Conservation (phyloP, 1,284 basidiomycete genomes). For the Coniferiporia weirii region DNA sequence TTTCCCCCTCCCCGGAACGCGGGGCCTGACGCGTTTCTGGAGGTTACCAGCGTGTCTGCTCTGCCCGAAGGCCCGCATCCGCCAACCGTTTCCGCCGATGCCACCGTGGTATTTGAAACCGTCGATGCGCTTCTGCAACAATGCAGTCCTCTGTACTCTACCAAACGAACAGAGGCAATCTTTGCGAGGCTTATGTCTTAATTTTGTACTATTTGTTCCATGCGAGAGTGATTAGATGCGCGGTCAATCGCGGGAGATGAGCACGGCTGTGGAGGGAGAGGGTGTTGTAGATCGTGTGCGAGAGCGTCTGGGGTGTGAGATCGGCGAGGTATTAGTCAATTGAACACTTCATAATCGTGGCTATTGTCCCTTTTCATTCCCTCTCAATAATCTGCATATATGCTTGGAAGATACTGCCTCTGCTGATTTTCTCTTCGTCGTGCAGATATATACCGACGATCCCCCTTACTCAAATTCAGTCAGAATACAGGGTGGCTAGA, state of each 20-base stretch:
- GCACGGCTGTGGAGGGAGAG: neutral
- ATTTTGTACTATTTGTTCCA: neutral
- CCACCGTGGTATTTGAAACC: slow-evolving; percentile 41
- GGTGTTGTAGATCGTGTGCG: neutral
- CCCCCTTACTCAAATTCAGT: too few relatives aligned
- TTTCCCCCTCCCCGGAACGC: neutral
- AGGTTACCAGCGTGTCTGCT: slow-evolving; percentile 6
- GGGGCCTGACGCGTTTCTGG: slow-evolving; percentile 3
- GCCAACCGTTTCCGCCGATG: slow-evolving; percentile 16
- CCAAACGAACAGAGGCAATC: slow-evolving; percentile 41
- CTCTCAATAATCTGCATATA: neutral
- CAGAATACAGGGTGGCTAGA: too few relatives aligned
- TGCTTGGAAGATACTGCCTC: neutral
- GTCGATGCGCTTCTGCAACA: slow-evolving; percentile 51
- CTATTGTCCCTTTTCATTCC: neutral
- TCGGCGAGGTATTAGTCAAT: neutral
- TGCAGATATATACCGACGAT: neutral
- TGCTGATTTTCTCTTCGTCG: neutral
- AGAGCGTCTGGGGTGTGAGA: neutral
- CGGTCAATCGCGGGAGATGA: neutral
- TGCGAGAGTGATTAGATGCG: neutral
- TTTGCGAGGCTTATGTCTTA: slow-evolving; percentile 36
- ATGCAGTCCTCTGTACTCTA: slow-evolving; percentile 45
- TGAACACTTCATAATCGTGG: neutral
- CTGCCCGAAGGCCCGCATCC: neutral